Percentiles rank a stretch among this genome's conserved stretches.
These are phyloP conservation scores for Sarocladium oryzae DNA, from an alignment of 2,329 filamentous ascomycete genomes.

Conservation along the genomic window DNA sequence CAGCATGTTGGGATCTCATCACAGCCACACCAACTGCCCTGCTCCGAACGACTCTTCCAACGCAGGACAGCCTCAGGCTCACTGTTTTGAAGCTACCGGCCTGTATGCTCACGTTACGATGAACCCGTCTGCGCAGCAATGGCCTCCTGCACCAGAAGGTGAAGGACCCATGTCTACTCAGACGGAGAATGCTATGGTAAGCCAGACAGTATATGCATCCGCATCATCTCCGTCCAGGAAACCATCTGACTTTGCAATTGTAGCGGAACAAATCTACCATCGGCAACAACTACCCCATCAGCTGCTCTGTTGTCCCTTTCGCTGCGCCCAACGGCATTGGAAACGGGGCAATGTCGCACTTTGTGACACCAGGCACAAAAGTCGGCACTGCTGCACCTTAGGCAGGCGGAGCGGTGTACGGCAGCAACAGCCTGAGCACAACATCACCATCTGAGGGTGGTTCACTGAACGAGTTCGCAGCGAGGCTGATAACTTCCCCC, in stretches of 20 bases:
- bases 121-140: background rate
- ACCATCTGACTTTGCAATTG: background rate
- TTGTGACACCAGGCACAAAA: background rate
- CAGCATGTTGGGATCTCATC: background rate
- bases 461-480: background rate
- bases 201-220: background rate
- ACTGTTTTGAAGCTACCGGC: too few relatives aligned
- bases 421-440: background rate
- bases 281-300: background rate
- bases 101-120: background rate
- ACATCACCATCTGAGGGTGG: background rate
- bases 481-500: background rate
- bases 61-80: background rate
- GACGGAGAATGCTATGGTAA: background rate
- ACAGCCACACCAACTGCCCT: background rate
- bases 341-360: background rate
- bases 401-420: constrained; percentile 8
- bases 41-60: too few relatives aligned
- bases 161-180: too few relatives aligned
- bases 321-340: background rate
- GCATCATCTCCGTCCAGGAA: background rate
- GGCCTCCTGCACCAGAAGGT: background rate
- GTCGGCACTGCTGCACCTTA: constrained; percentile 5
- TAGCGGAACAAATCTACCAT: background rate
- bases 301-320: background rate